Evolutionary conservation across 768 basidiomycete species (phyloP).

Genomic region (Pisolithus marmoratus): DNA sequence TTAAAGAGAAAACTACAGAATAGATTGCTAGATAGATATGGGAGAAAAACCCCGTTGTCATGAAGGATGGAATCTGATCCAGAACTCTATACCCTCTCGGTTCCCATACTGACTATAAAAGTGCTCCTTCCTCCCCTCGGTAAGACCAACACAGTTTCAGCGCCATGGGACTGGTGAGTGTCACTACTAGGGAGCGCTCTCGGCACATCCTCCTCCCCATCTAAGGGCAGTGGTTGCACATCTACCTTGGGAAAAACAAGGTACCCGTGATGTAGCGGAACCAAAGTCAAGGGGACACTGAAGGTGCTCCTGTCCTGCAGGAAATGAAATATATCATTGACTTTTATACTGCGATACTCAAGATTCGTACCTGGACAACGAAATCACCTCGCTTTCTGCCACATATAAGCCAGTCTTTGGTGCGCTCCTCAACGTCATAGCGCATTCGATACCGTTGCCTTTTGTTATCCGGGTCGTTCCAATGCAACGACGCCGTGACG

Average conservation of each 20-base stretch:
- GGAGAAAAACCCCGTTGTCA: neutral
- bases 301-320: constrained; percentile 57
- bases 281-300: constrained; percentile 64
- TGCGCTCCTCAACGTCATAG: constrained; percentile 78
- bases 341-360: neutral
- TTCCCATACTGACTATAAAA: constrained; percentile 72
- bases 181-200: constrained; percentile 61
- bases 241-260: constrained; percentile 70
- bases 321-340: neutral
- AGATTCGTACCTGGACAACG: constrained; percentile 51
- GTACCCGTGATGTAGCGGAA: constrained; percentile 82
- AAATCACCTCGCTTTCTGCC: constrained; percentile 87
- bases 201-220: constrained; percentile 50
- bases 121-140: constrained; percentile 81
- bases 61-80: neutral
- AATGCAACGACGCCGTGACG: constrained; percentile 72
- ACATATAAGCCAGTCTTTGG: constrained; percentile 85
- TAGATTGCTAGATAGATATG: neutral
- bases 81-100: constrained; percentile 6
- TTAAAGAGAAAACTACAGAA: neutral
- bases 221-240: constrained; percentile 53
- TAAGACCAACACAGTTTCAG: constrained; percentile 72
- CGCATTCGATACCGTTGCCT: constrained; percentile 49
- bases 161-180: constrained; percentile 81
- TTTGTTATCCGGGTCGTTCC: constrained; percentile 50